Evolutionary conservation across 2,329 filamentous ascomycete genomes (phyloP).

Genomic region (Xylaria sp.): DNA sequence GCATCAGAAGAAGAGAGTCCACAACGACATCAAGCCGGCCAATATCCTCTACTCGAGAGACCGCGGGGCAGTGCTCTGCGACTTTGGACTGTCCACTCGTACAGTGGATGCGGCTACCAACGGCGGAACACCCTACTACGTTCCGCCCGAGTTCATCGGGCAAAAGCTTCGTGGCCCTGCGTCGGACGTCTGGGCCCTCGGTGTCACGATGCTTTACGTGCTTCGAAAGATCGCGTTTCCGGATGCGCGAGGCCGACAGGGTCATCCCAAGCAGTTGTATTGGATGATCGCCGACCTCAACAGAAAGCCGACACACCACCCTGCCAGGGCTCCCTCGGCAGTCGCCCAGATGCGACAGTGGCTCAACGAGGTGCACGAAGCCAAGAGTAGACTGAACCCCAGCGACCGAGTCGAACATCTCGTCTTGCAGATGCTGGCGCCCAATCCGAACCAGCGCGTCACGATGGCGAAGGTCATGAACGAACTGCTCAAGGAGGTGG

Average conservation of each 20-base stretch:
- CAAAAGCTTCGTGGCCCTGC: conserved; percentile 55
- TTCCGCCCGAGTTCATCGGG: conserved; percentile 63
- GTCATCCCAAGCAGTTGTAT: conserved; percentile 55
- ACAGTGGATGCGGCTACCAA: conserved; percentile 49
- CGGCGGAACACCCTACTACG: conserved; percentile 64
- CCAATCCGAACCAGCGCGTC: conserved; percentile 54
- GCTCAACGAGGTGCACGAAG: conserved; percentile 56
- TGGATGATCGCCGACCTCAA: conserved; percentile 63
- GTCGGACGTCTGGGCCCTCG: conserved; percentile 63
- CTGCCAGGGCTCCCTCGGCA: conserved; percentile 39
- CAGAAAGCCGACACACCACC: conserved; percentile 37
- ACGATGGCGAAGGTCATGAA: conserved; percentile 55
- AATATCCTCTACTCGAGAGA: conserved; percentile 64
- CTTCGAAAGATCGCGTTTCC: conserved; percentile 59
- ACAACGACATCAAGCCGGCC: conserved; percentile 66
- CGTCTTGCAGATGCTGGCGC: conserved; percentile 56
- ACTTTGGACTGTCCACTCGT: conserved; percentile 60
- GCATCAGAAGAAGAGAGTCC: conserved; percentile 55
- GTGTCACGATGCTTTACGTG: conserved; percentile 63
- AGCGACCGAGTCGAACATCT: conserved; percentile 55
- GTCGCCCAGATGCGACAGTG: conserved; percentile 58
- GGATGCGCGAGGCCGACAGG: conserved; percentile 52
- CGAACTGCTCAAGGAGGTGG: conserved; percentile 42
- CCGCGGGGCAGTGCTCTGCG: conserved; percentile 61
- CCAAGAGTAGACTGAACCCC: conserved; percentile 48